Evolutionary conservation across 2,329 filamentous ascomycete species (phyloP).

Genomic region (Aspergillus viridinutans): DNA sequence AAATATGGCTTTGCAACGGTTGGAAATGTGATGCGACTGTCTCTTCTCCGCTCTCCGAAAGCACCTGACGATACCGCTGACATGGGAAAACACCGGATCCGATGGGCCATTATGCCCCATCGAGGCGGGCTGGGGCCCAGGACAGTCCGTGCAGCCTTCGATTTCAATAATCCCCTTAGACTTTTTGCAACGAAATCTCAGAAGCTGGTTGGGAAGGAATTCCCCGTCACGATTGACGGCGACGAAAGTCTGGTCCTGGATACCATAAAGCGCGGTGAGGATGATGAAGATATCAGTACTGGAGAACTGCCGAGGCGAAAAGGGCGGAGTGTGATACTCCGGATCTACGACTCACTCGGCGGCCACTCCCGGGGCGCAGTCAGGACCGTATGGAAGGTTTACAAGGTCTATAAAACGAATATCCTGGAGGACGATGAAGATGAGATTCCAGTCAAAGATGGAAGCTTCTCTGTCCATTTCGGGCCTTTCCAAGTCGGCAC

Average conservation of each 20-base stretch:
- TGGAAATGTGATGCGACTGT: slow-evolving; percentile 85
- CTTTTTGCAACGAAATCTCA: slow-evolving; percentile 33
- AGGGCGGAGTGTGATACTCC: slow-evolving; percentile 74
- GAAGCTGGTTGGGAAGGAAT: slow-evolving; percentile 16
- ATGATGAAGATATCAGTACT: slow-evolving; percentile 64
- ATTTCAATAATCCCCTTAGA: slow-evolving; percentile 81
- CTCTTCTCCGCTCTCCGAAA: slow-evolving; percentile 80
- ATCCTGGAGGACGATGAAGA: no score
- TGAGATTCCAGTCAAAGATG: no score
- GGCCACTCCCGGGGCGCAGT: slow-evolving; percentile 72
- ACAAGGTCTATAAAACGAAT: no score
- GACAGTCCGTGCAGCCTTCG: slow-evolving; percentile 80
- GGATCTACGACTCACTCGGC: slow-evolving; percentile 85
- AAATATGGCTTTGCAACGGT: slow-evolving; percentile 94
- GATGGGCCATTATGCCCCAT: slow-evolving; percentile 89
- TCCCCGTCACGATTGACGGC: slow-evolving; percentile 65
- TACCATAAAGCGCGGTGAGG: slow-evolving; percentile 87
- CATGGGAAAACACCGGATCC: slow-evolving; percentile 83
- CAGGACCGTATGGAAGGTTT: not conserved
- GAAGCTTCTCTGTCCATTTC: no score
- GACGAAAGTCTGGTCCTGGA: slow-evolving; percentile 72
- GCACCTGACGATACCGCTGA: slow-evolving; percentile 90
- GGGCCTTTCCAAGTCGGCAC: no score
- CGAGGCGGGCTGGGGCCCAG: slow-evolving; percentile 63
- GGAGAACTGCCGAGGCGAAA: slow-evolving; percentile 61